Evolutionary conservation across 352 stramenopile species (phyloP), one percentile per base, ranked within the genome.

Genomic region (Globisporangium perplexum): DNA sequence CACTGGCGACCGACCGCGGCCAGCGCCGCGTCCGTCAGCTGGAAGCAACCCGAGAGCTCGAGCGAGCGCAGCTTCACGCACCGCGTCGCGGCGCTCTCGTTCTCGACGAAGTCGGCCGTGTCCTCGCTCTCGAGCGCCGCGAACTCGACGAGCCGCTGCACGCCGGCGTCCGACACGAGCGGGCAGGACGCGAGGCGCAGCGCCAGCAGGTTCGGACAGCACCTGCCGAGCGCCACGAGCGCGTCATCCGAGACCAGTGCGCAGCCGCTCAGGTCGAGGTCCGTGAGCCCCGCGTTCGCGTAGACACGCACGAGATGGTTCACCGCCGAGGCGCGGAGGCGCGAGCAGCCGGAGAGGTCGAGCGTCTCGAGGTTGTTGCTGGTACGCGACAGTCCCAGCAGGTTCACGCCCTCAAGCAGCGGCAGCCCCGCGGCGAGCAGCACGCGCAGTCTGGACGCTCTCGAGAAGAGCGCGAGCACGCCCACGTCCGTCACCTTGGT

Each of bases 31-130:
- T 69, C 77, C 6, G 77, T 91, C 47, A 93, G 51, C 39, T 68
- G 76, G 50, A 82, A 85, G 50, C 83, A 93, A 22, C 80, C 83
- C 8, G 74, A 65, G 39, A 93, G 60, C 15, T 93, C 77, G 14
- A 93, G 55, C 15, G 36, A 68, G 41, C 31, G 49, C n/a, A 91
- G 51, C 18, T 66, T 43, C 7, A 55, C 64, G 65, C 80, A 91
- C 0, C 80, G 60, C 3, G 52, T 30, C 1, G 47, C 49, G 24
- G n/a, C 47, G 15, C 35, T 53, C n/a, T 72, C 65, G 26, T 65
- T 46, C 7, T 53, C 62, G 15, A 67, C 39, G 56, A 62, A 71
- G 15, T 70, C 66, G 2, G 66, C 66, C 4, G 59, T 33, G 41
- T 71, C 47, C 20, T 66, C 57, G 52, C 50, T 65, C 23, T 14